Conservation (phyloP, 192 early-diverging fungal genomes). For the Gryganskiella cystojenkinii region DNA sequence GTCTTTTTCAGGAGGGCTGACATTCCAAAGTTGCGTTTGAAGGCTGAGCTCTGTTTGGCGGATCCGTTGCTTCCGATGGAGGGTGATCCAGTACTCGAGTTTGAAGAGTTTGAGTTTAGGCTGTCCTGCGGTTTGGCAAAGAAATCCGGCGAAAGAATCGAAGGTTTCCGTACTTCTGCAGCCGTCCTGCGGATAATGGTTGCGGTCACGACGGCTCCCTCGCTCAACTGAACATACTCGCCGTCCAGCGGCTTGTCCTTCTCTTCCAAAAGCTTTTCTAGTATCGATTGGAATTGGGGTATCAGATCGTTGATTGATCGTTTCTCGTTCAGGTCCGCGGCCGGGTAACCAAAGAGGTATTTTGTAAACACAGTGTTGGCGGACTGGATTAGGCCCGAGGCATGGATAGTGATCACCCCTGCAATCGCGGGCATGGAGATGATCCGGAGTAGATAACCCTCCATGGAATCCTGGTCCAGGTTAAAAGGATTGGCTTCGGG, state of each 20-base stretch:
- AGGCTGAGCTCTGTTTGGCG: constrained; percentile 27
- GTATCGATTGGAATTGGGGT: constrained; percentile 65
- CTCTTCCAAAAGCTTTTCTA: constrained; percentile 55
- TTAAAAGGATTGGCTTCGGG: constrained; percentile 36
- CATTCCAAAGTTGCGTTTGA: constrained; percentile 49
- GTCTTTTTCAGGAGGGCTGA: constrained; percentile 33
- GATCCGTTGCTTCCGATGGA: neutral
- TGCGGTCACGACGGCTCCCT: constrained; percentile 54
- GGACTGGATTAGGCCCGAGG: constrained; percentile 63
- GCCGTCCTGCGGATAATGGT: constrained; percentile 52
- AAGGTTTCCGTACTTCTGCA: constrained; percentile 37
- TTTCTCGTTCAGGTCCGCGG: constrained; percentile 59
- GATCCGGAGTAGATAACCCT: constrained; percentile 57
- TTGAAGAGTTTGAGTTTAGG: neutral
- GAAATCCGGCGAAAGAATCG: constrained; percentile 47
- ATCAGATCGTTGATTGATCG: constrained; percentile 64
- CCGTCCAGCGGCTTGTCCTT: constrained; percentile 18
- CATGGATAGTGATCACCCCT: constrained; percentile 65
- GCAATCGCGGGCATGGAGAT: constrained; percentile 73
- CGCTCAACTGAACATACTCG: constrained; percentile 33
- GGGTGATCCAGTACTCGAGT: neutral
- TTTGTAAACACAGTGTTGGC: constrained; percentile 69
- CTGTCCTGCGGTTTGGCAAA: constrained; percentile 28
- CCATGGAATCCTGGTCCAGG: constrained; percentile 17
- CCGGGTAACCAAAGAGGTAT: constrained; percentile 69